Percentiles rank a stretch among this genome's conserved stretches.
Evolutionary conservation across 164 flowering plant genomes (phyloP).

Genomic region (Stephania japonica): DNA sequence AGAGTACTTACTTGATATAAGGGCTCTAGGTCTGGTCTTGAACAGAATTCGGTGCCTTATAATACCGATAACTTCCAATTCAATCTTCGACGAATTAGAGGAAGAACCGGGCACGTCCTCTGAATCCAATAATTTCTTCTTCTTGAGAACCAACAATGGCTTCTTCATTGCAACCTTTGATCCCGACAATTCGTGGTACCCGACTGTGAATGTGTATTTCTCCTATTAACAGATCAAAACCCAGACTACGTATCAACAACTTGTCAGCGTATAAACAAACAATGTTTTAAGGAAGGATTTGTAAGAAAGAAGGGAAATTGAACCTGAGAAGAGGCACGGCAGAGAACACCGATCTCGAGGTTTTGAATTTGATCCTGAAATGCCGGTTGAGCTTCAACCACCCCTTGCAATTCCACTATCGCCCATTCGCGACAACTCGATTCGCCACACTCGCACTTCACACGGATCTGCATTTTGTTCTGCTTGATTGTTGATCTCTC

Average conservation of each 20-base stretch:
- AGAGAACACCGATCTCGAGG: conserved; percentile 73
- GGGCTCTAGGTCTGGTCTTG: conserved; percentile 85
- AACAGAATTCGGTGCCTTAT: conserved; percentile 78
- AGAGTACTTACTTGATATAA: conserved; percentile 54
- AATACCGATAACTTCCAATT: conserved; percentile 73
- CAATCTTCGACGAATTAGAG: conserved; percentile 27
- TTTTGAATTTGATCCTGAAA: conserved; percentile 46
- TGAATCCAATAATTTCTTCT: conserved; percentile 29
- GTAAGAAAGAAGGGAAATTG: no score
- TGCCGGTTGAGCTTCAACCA: conserved; percentile 58
- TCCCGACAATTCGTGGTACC: conserved; percentile 88
- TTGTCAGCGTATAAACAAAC: no score
- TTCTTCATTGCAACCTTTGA: conserved; percentile 70
- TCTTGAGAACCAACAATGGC: conserved; percentile 72
- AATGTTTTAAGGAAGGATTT: no score
- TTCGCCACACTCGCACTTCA: conserved; percentile 75
- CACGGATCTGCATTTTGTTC: conserved; percentile 50
- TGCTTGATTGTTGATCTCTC: not conserved
- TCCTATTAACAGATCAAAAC: conserved; percentile 34
- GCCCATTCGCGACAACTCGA: conserved; percentile 82
- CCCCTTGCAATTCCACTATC: conserved; percentile 78
- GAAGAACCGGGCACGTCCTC: conserved; percentile 9
- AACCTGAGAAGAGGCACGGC: conserved; percentile 57
- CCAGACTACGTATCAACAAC: no score
- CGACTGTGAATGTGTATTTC: conserved; percentile 72